Base-by-base conservation (phyloP, 129 eudicot genomes). In the Pittosporum tobira region DNA sequence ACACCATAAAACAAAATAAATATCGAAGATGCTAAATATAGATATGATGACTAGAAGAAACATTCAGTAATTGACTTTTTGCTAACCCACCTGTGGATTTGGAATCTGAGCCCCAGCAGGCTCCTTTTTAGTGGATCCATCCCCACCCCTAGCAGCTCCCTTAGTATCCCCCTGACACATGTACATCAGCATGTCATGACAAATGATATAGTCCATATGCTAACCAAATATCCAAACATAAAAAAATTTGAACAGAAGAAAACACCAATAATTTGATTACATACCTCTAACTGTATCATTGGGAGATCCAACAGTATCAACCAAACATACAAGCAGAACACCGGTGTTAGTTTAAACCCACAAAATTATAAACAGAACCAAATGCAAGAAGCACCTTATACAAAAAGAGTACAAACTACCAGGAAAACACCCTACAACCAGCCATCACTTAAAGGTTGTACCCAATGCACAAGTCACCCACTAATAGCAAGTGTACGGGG, bases 121-220 rank as follows among this genome's bases (percentile, higher is more conserved):
- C 70, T 88, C 94, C 42, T 73, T 80, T 69, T 64, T 83, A 36
- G 75, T 65, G 31, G 96, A 68, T 71, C 78, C 84, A 59, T 88
- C 96, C 30, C 87, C 88, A 62, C 85, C 84, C 66, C 88, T 81
- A 49, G 85, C 81, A 74, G 88, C 71, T 38, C 90, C 96, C 74
- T 85, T 88, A 43, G 96, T 74, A 77, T 88, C 96, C 38, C 96
- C 96, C 96, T 88, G 62, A 31, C 16, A 51, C 40, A 55, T 16
- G 48, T 44, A 54, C 4, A 51, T 20, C 52, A 62, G 23, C 43
- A 51, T 24, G 37, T 48, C 62, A 63, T 52, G 31, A 70, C 38
- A 50, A 36, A 36, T 27, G n/a, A 19, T 29, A 48, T 6, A 19
- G 9, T 62, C 20, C 30, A 7, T 30, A 47, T 6, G 19, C 4